phyloP scores from a whole-genome alignment of 2,329 filamentous ascomycete genomes.

The Lithohypha guttulata region DNA sequence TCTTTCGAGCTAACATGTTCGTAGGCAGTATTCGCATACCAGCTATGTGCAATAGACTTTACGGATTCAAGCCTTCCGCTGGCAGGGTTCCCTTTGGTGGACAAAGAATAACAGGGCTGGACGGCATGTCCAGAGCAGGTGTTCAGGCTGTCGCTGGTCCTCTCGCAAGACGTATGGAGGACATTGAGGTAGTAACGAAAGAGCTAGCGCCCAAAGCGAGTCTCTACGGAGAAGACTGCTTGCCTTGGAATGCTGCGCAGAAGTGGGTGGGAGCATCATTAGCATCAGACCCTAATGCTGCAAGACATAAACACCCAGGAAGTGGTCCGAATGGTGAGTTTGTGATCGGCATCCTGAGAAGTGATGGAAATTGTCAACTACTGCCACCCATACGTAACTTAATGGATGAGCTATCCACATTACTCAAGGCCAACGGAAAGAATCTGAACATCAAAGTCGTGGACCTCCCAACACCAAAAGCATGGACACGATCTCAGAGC shows the following conservation, averaged over 20 bases:
- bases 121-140: constrained; percentile 41
- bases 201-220: constrained; percentile 42
- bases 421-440: constrained; percentile 20
- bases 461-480: constrained; percentile 43
- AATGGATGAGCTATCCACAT: constrained; percentile 29
- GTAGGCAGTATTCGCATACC: constrained; percentile 37
- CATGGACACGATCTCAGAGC: constrained; percentile 45
- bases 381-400: constrained; percentile 32
- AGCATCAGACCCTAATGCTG: neutral
- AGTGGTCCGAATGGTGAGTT: constrained; percentile 23
- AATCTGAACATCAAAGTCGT: constrained; percentile 44
- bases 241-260: constrained; percentile 12
- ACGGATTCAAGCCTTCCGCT: constrained; percentile 40
- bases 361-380: constrained; percentile 28
- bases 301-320: constrained; percentile 18
- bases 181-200: constrained; percentile 38
- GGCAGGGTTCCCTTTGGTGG: constrained; percentile 42
- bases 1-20: no score
- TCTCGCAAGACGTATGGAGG: constrained; percentile 30
- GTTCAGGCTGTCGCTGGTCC: constrained; percentile 39
- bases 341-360: constrained; percentile 35
- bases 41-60: constrained; percentile 42
- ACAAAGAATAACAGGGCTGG: constrained; percentile 38
- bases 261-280: neutral
- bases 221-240: constrained; percentile 41